Conservation (phyloP, 2,329 filamentous ascomycete genomes). For the Hymenoscyphus fraxineus region DNA sequence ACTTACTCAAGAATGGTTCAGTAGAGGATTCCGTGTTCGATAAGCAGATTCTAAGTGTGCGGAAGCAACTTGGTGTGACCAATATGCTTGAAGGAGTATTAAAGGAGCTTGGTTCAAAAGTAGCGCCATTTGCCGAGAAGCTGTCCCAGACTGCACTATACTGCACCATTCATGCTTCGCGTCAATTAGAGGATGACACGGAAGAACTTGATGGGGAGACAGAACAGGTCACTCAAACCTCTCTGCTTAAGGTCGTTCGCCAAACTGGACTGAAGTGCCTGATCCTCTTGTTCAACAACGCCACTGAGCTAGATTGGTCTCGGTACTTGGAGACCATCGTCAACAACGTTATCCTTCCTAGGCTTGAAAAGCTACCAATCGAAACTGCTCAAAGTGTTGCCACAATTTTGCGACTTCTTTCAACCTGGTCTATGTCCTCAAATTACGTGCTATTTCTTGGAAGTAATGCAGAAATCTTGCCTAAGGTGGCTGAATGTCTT, state of each 20-base stretch:
- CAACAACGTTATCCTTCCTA: conserved; percentile 69
- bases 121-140: conserved; percentile 62
- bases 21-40: conserved; percentile 45
- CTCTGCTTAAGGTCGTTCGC: conserved; percentile 62
- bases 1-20: conserved; percentile 46
- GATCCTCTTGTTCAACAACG: conserved; percentile 71
- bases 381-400: conserved; percentile 92
- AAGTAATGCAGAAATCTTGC: conserved; percentile 57
- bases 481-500: conserved; percentile 69
- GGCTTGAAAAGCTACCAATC: conserved; percentile 71
- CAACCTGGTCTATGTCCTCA: conserved; percentile 70
- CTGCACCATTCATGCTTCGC: conserved; percentile 70
- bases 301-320: conserved; percentile 66
- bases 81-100: conserved; percentile 90
- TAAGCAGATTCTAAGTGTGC: conserved; percentile 57
- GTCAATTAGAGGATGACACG: conserved; percentile 45
- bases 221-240: conserved; percentile 39
- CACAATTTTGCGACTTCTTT: conserved; percentile 73
- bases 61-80: conserved; percentile 85
- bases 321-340: conserved; percentile 69
- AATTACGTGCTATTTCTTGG: conserved; percentile 65
- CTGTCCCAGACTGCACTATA: conserved; percentile 77
- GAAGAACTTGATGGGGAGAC: conserved; percentile 33
- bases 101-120: conserved; percentile 73
- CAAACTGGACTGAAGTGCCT: conserved; percentile 79